These are phyloP conservation scores for Globisporangium iwayamae DNA, from an alignment of 352 stramenopile genomes.

Conservation along the genomic window DNA sequence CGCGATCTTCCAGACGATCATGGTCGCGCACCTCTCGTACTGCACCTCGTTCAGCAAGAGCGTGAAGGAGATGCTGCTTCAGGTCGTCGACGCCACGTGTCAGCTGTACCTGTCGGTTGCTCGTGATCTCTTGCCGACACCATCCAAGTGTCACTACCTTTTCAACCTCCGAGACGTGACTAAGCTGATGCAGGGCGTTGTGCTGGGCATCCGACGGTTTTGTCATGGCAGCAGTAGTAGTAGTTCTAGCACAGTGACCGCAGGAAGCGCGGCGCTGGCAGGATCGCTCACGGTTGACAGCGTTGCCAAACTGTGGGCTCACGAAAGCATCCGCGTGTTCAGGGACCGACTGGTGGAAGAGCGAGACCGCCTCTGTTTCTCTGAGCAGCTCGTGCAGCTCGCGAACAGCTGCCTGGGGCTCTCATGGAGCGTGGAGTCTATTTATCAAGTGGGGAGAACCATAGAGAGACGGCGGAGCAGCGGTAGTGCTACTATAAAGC, in stretches of 20 bases:
- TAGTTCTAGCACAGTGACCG: background rate
- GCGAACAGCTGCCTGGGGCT: slow-evolving; percentile 60
- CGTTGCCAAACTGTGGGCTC: slow-evolving; percentile 80
- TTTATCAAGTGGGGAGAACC: slow-evolving; percentile 24
- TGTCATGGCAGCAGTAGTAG: slow-evolving; percentile 11
- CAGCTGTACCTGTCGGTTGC: slow-evolving; percentile 57
- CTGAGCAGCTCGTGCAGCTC: slow-evolving; percentile 69
- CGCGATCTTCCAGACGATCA: slow-evolving; percentile 87
- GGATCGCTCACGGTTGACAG: slow-evolving; percentile 33
- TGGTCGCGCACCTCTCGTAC: slow-evolving; percentile 46
- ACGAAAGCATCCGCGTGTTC: slow-evolving; percentile 91
- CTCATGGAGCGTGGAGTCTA: slow-evolving; percentile 45
- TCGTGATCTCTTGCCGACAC: slow-evolving; percentile 60
- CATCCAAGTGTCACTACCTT: slow-evolving; percentile 79
- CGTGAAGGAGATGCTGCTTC: slow-evolving; percentile 46
- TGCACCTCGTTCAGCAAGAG: slow-evolving; percentile 34
- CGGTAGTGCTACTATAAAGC: background rate
- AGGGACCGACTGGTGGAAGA: slow-evolving; percentile 87
- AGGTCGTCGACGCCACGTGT: slow-evolving; percentile 60
- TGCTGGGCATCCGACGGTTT: slow-evolving; percentile 34
- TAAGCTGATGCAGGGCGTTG: slow-evolving; percentile 84
- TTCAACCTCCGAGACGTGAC: slow-evolving; percentile 82
- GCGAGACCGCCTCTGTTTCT: slow-evolving; percentile 85
- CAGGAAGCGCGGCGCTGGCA: slow-evolving; percentile 2
- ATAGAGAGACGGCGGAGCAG: background rate